phyloP scores from a whole-genome alignment of 1,284 basidiomycete genomes.

The Fomitopsis betulina region DNA sequence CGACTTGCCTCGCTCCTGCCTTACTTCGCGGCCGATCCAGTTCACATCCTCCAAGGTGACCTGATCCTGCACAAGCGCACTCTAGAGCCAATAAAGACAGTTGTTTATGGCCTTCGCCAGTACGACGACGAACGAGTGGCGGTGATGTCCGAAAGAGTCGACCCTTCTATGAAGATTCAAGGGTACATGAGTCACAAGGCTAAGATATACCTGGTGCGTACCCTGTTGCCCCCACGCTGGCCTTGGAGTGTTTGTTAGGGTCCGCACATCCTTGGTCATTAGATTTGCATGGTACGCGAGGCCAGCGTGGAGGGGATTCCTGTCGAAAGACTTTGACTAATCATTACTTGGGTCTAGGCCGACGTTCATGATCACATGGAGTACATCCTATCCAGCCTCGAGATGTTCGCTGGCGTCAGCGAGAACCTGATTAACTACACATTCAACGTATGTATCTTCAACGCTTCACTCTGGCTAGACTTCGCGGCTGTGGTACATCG shows the following conservation, averaged over 20 bases:
- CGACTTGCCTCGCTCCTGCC: neutral
- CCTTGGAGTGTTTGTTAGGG: no score
- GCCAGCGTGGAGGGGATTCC: neutral
- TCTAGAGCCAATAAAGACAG: slow-evolving; percentile 60
- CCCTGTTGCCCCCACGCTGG: neutral
- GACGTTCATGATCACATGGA: slow-evolving; percentile 72
- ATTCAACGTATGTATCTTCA: slow-evolving; percentile 45
- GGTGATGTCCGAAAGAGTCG: slow-evolving; percentile 38
- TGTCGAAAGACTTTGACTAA: neutral
- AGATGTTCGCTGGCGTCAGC: slow-evolving; percentile 62
- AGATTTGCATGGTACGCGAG: neutral
- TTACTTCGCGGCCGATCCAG: slow-evolving; percentile 27
- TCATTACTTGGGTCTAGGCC: slow-evolving; percentile 35
- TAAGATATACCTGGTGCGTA: slow-evolving; percentile 59
- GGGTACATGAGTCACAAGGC: slow-evolving; percentile 68
- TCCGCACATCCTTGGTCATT: neutral
- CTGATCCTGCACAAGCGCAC: slow-evolving; percentile 66
- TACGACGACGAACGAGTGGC: slow-evolving; percentile 63
- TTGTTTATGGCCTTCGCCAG: slow-evolving; percentile 60
- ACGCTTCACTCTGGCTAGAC: slow-evolving; percentile 7
- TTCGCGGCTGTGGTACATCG: neutral
- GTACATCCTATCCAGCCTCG: slow-evolving; percentile 58
- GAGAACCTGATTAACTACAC: slow-evolving; percentile 70
- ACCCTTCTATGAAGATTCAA: slow-evolving; percentile 35
- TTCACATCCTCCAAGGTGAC: slow-evolving; percentile 71